These are phyloP conservation scores for Dioszegia hungarica DNA, from an alignment of 768 basidiomycete genomes.

Conservation along the genomic window DNA sequence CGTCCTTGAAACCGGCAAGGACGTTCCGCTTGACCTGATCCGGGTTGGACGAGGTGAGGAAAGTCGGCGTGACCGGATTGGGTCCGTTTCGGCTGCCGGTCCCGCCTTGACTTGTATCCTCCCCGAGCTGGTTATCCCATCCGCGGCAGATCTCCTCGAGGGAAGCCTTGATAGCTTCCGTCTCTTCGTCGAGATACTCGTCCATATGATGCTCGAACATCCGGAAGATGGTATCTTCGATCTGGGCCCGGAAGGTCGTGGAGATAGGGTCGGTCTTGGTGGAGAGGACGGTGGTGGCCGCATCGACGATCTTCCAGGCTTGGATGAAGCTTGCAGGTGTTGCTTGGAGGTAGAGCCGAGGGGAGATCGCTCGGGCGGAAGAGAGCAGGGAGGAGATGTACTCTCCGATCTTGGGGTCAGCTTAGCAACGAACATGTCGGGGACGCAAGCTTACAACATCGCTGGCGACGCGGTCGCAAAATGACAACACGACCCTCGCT, in stretches of 20 bases:
- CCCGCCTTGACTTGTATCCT: slow-evolving; percentile 8
- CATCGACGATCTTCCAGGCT: slow-evolving; percentile 78
- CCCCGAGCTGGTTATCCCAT: slow-evolving; percentile 61
- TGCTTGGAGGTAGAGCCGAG: slow-evolving; percentile 67
- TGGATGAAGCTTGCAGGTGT: slow-evolving; percentile 86
- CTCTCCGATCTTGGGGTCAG: slow-evolving; percentile 64
- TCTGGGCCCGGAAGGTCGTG: slow-evolving; percentile 18
- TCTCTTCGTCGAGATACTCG: slow-evolving; percentile 92
- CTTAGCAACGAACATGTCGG: not conserved
- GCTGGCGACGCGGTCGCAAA: slow-evolving; percentile 73
- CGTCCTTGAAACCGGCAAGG: slow-evolving; percentile 81
- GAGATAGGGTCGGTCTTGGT: slow-evolving; percentile 24
- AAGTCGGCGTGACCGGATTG: slow-evolving; percentile 52
- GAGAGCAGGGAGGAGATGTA: slow-evolving; percentile 74
- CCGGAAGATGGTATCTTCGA: slow-evolving; percentile 76
- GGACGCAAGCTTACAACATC: slow-evolving; percentile 60
- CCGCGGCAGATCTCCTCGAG: slow-evolving; percentile 69
- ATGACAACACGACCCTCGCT: slow-evolving; percentile 70
- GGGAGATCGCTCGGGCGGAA: slow-evolving; percentile 69
- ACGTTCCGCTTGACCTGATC: slow-evolving; percentile 88
- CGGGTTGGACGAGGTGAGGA: slow-evolving; percentile 79
- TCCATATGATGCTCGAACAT: slow-evolving; percentile 98
- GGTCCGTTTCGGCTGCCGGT: slow-evolving; percentile 11
- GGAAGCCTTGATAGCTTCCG: slow-evolving; percentile 68
- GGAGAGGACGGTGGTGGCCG: slow-evolving; percentile 57